Evolutionary conservation across 768 basidiomycete genomes (phyloP).

Genomic region (Vararia minispora): DNA sequence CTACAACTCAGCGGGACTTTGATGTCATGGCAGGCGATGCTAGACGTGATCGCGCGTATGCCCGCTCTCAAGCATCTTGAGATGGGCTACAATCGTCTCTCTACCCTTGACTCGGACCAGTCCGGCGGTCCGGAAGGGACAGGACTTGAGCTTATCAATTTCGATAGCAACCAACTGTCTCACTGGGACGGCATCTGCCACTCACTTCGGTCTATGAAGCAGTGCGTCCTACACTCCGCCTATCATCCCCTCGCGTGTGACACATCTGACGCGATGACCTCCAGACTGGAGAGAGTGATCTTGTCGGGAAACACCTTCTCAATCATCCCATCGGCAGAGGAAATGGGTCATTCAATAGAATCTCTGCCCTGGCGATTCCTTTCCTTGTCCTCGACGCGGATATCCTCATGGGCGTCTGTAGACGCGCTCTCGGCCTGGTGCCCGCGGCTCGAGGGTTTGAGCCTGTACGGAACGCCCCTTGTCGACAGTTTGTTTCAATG

Average conservation of each 20-base stretch:
- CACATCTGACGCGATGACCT: too few species aligned
- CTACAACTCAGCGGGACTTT: slow-evolving; percentile 68
- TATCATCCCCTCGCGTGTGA: too few species aligned
- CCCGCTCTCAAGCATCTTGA: slow-evolving; percentile 46
- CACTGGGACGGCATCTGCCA: slow-evolving; percentile 43
- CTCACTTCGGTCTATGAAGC: slow-evolving; percentile 31
- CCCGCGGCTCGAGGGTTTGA: slow-evolving; percentile 51
- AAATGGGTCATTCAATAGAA: too few species aligned
- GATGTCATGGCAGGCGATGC: slow-evolving; percentile 60
- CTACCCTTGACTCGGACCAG: slow-evolving; percentile 17
- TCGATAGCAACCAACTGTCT: slow-evolving; percentile 54
- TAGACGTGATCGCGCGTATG: slow-evolving; percentile 38
- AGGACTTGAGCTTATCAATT: slow-evolving; percentile 42
- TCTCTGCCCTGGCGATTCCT: slow-evolving; percentile 36
- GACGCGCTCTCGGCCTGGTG: slow-evolving; percentile 62
- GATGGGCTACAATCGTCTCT: slow-evolving; percentile 58
- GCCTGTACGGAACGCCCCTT: slow-evolving; percentile 54
- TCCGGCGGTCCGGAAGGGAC: slow-evolving; percentile 9
- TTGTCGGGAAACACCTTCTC: slow-evolving; percentile 55
- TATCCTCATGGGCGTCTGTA: slow-evolving; percentile 49
- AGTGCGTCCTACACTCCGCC: slow-evolving; percentile 24
- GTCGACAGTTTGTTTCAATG: slow-evolving; percentile 32
- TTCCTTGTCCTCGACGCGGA: slow-evolving; percentile 48
- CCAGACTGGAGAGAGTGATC: slow-evolving; percentile 54
- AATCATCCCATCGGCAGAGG: too few species aligned